These are phyloP conservation scores for Fistulifera pelliculosa DNA, from an alignment of 108 stramenopile species.

Conservation along the genomic window DNA sequence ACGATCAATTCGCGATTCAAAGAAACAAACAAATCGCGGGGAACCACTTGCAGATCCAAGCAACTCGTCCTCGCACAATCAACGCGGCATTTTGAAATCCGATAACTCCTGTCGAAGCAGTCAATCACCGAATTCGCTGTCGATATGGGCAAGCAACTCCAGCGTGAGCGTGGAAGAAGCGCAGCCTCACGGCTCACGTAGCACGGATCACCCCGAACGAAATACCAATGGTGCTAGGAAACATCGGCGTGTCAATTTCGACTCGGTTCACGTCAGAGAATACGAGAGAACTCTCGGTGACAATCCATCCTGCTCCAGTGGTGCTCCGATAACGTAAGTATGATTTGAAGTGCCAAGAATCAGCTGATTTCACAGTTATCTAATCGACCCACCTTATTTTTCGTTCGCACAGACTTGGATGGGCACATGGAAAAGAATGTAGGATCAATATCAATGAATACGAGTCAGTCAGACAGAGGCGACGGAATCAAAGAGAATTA, in stretches of 20 bases:
- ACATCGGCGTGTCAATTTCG: slow-evolving; percentile 25
- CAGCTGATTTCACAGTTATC: too few species aligned
- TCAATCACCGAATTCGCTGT: too few species aligned
- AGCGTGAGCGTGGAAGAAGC: too few species aligned
- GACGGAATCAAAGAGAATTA: slow-evolving; percentile 27
- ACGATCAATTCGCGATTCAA: too few species aligned
- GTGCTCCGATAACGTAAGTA: slow-evolving; percentile 46
- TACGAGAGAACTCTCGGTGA: slow-evolving; percentile 71
- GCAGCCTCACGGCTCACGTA: background rate
- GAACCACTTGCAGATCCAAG: too few species aligned
- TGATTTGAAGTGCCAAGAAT: too few species aligned
- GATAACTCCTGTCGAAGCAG: too few species aligned
- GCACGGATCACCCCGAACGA: background rate
- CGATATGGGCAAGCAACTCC: too few species aligned
- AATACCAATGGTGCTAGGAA: background rate
- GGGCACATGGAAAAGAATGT: slow-evolving; percentile 17
- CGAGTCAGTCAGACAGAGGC: slow-evolving; percentile 28
- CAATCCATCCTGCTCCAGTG: slow-evolving; percentile 59
- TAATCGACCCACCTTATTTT: too few species aligned
- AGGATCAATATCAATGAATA: slow-evolving; percentile 37
- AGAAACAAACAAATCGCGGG: too few species aligned
- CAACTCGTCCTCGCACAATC: too few species aligned
- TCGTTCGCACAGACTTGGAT: slow-evolving; percentile 25
- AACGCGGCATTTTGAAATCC: too few species aligned
- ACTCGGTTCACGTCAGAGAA: slow-evolving; percentile 49